These are phyloP conservation scores for Seminavis robusta DNA, from an alignment of 108 stramenopile genomes.

Conservation along the genomic window DNA sequence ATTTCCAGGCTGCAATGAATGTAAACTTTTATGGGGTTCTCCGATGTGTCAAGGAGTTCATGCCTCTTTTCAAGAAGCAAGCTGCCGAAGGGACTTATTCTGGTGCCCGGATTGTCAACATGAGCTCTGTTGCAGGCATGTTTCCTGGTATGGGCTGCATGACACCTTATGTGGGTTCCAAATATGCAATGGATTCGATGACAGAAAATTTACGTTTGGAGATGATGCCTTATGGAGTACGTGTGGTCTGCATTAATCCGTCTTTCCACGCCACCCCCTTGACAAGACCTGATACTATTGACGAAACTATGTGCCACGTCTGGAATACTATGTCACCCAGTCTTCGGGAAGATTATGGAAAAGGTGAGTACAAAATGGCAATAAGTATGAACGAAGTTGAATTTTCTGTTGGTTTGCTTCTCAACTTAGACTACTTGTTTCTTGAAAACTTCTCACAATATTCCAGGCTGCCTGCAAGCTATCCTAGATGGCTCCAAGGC, in stretches of 20 bases:
- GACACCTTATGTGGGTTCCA: constrained; percentile 36
- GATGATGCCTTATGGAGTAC: constrained; percentile 28
- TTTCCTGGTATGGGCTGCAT: background rate
- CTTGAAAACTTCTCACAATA: no score
- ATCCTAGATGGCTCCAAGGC: no score
- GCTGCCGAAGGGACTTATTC: no score
- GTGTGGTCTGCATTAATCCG: constrained; percentile 40
- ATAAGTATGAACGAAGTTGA: no score
- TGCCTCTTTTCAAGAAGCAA: constrained; percentile 38
- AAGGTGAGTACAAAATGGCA: no score
- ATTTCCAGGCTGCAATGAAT: constrained; percentile 31
- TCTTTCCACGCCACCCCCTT: constrained; percentile 43
- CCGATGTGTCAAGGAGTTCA: constrained; percentile 38
- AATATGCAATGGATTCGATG: constrained; percentile 44
- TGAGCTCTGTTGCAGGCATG: constrained; percentile 42
- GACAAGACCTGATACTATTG: constrained; percentile 3
- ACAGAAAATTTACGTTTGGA: constrained; percentile 31
- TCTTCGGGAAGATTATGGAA: constrained; percentile 32
- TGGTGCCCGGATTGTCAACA: constrained; percentile 41
- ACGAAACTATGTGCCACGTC: background rate
- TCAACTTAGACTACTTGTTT: no score
- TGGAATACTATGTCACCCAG: constrained; percentile 4
- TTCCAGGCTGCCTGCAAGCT: no score
- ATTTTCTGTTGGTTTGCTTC: no score
- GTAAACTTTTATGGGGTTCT: constrained; percentile 50